Conservation (phyloP, 169 alveolate genomes). For the Cryptosporidium tyzzeri region DNA sequence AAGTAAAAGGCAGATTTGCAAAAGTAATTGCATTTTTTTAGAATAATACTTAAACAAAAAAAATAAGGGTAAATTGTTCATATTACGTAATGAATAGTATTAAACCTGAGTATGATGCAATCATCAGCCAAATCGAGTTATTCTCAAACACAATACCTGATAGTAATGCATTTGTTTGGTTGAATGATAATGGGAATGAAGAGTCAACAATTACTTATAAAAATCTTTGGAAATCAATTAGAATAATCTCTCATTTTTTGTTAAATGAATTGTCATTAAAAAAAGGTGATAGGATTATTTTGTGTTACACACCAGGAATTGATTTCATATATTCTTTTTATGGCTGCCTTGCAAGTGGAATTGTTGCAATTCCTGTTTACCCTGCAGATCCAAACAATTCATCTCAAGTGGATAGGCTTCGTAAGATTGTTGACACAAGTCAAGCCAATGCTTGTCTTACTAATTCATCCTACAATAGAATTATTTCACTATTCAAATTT, state of each 20-base stretch:
- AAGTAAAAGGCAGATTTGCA: constrained; percentile 71
- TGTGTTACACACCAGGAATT: constrained; percentile 82
- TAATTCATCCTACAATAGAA: constrained; percentile 42
- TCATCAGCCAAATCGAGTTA: constrained; percentile 58
- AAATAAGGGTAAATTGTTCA: background rate
- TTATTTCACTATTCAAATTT: constrained; percentile 55
- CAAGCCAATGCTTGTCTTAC: constrained; percentile 55
- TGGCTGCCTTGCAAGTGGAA: constrained; percentile 76
- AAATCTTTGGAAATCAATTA: constrained; percentile 30
- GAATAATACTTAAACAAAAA: background rate
- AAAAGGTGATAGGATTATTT: constrained; percentile 54
- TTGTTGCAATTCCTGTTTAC: constrained; percentile 78
- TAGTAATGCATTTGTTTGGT: constrained; percentile 60
- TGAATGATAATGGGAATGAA: constrained; percentile 72
- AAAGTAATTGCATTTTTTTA: constrained; percentile 41
- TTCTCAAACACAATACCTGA: constrained; percentile 25
- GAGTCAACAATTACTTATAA: constrained; percentile 44
- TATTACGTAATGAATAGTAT: background rate
- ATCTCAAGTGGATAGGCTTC: constrained; percentile 53
- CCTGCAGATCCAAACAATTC: constrained; percentile 77
- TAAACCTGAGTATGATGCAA: constrained; percentile 18
- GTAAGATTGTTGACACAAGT: constrained; percentile 69
- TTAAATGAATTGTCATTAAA: constrained; percentile 27
- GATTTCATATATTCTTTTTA: constrained; percentile 76
- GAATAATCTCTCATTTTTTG: constrained; percentile 46